These are phyloP conservation scores for Calocera viscosa DNA, from an alignment of 768 basidiomycete genomes.

Conservation along the genomic window DNA sequence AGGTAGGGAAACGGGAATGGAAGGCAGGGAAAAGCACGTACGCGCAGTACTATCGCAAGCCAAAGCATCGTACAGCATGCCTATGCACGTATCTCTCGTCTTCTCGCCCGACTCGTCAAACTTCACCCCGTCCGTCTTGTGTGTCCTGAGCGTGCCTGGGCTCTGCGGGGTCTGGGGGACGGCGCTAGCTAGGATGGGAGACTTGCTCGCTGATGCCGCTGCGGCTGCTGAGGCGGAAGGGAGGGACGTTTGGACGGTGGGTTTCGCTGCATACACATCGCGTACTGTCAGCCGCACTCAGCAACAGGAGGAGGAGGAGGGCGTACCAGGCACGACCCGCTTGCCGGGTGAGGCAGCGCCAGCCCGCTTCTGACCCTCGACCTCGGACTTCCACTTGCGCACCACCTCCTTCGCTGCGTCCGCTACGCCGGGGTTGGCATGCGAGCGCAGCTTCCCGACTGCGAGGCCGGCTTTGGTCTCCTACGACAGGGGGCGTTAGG, in stretches of 20 bases:
- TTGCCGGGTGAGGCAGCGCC: background rate
- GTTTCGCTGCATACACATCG: background rate
- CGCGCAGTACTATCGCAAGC: slow-evolving; percentile 76
- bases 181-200: slow-evolving; percentile 4
- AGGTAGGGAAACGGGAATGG: background rate
- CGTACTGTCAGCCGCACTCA: background rate
- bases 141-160: slow-evolving; percentile 33
- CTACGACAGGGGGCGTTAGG: slow-evolving; percentile 30
- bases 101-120: slow-evolving; percentile 47
- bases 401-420: slow-evolving; percentile 84
- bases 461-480: slow-evolving; percentile 89
- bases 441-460: slow-evolving; percentile 74
- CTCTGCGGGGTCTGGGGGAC: slow-evolving; percentile 2
- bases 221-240: no score
- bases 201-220: slow-evolving; percentile 8
- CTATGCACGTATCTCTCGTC: slow-evolving; percentile 75
- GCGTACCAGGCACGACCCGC: slow-evolving; percentile 8
- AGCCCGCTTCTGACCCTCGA: slow-evolving; percentile 43
- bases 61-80: slow-evolving; percentile 85
- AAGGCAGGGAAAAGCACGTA: slow-evolving; percentile 35
- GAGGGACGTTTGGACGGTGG: background rate
- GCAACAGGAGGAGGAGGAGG: background rate
- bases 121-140: slow-evolving; percentile 60
- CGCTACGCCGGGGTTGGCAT: slow-evolving; percentile 57
- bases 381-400: slow-evolving; percentile 80